These are phyloP conservation scores for Penicillium sp. DNA, from an alignment of 2,329 filamentous ascomycete species.

Conservation along the genomic window DNA sequence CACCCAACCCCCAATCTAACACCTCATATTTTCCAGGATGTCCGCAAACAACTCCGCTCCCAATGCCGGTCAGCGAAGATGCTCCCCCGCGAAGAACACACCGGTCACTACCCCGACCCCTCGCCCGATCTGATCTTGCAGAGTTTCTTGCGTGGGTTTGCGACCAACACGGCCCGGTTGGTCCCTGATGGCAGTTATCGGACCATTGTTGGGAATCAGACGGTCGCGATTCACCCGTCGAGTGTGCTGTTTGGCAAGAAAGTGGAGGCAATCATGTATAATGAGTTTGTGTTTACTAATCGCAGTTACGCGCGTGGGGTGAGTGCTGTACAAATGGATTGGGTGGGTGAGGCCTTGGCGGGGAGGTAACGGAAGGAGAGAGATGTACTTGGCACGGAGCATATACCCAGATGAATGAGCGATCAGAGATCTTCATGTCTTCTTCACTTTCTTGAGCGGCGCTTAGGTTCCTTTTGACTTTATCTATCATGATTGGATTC, in stretches of 20 bases:
- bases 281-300: slow-evolving; percentile 68
- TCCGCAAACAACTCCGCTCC: slow-evolving; percentile 63
- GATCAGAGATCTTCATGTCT: neutral
- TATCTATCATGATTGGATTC: neutral
- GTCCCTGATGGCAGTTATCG: slow-evolving; percentile 65
- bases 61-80: slow-evolving; percentile 58
- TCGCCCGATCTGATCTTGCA: slow-evolving; percentile 57
- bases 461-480: neutral
- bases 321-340: slow-evolving; percentile 64
- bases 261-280: slow-evolving; percentile 66
- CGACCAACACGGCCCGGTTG: slow-evolving; percentile 62
- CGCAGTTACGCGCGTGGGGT: slow-evolving; percentile 66
- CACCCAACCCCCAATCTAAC: slow-evolving; percentile 8
- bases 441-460: neutral
- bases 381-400: neutral
- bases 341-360: slow-evolving; percentile 59
- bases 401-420: slow-evolving; percentile 2
- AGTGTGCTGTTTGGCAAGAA: slow-evolving; percentile 64
- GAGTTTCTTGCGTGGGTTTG: slow-evolving; percentile 62
- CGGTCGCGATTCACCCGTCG: slow-evolving; percentile 65
- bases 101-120: slow-evolving; percentile 37
- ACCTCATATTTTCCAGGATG: slow-evolving; percentile 47
- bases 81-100: slow-evolving; percentile 35
- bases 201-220: slow-evolving; percentile 64
- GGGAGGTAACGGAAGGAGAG: slow-evolving; percentile 13